Base-by-base conservation (phyloP, 768 basidiomycete genomes). In the Trametes gibbosa region DNA sequence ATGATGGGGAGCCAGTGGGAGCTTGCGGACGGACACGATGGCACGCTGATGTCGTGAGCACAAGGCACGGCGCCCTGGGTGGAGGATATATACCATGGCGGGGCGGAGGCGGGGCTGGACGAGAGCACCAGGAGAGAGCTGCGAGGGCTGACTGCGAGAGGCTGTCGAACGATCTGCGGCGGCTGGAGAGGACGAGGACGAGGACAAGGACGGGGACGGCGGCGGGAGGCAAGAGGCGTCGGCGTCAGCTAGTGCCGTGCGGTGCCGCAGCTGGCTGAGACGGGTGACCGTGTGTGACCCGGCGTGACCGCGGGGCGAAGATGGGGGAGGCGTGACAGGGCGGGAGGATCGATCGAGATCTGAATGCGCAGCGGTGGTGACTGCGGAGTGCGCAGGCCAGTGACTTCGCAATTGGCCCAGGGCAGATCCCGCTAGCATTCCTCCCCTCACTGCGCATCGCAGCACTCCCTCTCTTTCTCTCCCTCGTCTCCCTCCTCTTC, bases 371-470 rank as follows among this genome's bases (percentile, higher is more conserved):
- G 65, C 65, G 50, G 64, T 47, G 40, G 51, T 25, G 62, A 50
- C 64, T 65, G 65, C 65, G 65, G 61, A 65, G 64, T 58, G 59
- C 60, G 59, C 59, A 61, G 63, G 56, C 50, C 49, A 35, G 35
- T 48, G 51, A 54, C 37, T 58, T 47, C 49, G 53, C 61, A 53
- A 58, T 50, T 56, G 49, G 57, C 62, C 47, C 42, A 59, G 62
- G 51, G 61, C 51, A 54, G 57, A 59, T 59, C 58, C 62, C 58
- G 58, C 51, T 59, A 56, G 46, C 61, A 54, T 58, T 63, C 61
- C 55, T 61, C 62, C 52, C 56, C 64, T 65, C 57, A 56, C 53
- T 62, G 61, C 64, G 57, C 64, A 61, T 47, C 63, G 62, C 40
- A 66, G 66, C 60, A 69, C 41, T 41, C 45, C 47, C 52, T 53